Percentiles rank a stretch among this genome's conserved stretches.
Conservation (phyloP, 306 rosid species). For the Sphenostylis stenocarpa region DNA sequence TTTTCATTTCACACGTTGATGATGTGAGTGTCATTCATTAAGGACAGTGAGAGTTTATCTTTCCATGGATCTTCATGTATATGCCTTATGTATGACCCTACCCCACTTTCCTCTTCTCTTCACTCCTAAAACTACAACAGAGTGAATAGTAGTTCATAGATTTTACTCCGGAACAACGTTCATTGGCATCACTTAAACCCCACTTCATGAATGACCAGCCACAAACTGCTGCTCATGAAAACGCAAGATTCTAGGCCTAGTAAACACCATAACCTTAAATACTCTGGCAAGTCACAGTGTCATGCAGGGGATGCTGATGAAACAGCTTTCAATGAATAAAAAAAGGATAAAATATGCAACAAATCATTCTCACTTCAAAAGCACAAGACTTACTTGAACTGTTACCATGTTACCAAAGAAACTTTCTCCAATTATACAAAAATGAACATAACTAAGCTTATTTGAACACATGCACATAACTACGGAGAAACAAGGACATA, state of each 20-base stretch:
- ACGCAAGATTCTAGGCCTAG: constrained; percentile 31
- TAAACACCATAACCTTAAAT: neutral
- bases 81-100: neutral
- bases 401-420: neutral
- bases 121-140: neutral
- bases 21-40: constrained; percentile 8
- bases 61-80: neutral
- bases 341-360: neutral
- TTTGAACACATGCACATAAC: constrained; percentile 2
- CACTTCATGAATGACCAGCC: neutral
- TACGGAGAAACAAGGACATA: constrained; percentile 21
- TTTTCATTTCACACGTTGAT: constrained; percentile 15
- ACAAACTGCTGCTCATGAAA: constrained; percentile 8
- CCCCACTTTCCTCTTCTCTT: constrained; percentile 7
- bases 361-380: neutral
- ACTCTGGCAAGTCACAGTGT: constrained; percentile 1
- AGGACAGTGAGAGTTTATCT: neutral
- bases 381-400: neutral
- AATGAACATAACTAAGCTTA: neutral
- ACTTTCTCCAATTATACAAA: neutral
- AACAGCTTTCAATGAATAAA: constrained; percentile 5
- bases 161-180: neutral
- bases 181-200: constrained; percentile 8
- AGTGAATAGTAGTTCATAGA: neutral
- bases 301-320: constrained; percentile 35